Percentiles rank a stretch among this genome's conserved stretches.
Evolutionary conservation across 192 early-diverging fungal genomes (phyloP).

Genomic region (Linnemannia zychae): DNA sequence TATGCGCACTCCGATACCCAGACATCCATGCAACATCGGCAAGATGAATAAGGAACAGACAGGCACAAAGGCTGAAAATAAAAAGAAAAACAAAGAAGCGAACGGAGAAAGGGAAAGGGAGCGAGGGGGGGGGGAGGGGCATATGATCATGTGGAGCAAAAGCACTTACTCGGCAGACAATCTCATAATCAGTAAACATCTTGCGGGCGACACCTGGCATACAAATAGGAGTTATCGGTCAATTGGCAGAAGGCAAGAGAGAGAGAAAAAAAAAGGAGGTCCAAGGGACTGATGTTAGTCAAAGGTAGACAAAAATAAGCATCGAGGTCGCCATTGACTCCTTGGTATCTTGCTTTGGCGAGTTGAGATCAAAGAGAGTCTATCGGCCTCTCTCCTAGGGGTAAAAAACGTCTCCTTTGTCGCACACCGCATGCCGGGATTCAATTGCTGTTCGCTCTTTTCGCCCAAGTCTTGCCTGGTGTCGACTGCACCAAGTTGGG

Average conservation of each 20-base stretch:
- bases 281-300: conserved; percentile 1
- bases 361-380: neutral
- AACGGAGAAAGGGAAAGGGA: neutral
- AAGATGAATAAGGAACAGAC: neutral
- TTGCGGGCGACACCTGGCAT: conserved; percentile 74
- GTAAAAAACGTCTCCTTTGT: neutral
- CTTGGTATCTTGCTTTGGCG: neutral
- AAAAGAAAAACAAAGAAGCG: neutral
- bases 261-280: conserved; percentile 15
- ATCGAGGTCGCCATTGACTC: neutral
- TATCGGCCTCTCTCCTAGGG: neutral
- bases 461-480: neutral
- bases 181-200: conserved; percentile 97
- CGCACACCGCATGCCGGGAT: neutral
- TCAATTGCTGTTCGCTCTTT: neutral
- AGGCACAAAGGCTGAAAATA: neutral
- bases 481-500: neutral
- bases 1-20: neutral
- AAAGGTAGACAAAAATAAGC: neutral
- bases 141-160: conserved; percentile 8
- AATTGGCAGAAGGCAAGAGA: neutral
- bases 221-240: conserved; percentile 17
- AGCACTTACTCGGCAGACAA: conserved; percentile 85
- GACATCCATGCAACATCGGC: neutral
- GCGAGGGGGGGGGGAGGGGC: neutral